Evolutionary conservation across 805 yeast genomes (phyloP).

Genomic region (Schizosaccharomyces octosporus): DNA sequence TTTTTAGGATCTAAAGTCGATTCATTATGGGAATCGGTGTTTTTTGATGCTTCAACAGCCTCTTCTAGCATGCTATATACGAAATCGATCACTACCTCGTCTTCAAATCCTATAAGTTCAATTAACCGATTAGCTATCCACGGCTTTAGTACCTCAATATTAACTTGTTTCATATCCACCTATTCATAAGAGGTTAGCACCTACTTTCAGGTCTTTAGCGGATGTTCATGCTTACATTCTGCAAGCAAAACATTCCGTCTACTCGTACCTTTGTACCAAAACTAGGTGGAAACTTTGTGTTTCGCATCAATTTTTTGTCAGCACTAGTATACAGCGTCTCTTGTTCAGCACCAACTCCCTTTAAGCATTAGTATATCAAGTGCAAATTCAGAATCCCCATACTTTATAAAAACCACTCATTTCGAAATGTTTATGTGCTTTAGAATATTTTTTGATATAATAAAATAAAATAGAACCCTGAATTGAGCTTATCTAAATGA

Average conservation of each 20-base stretch:
- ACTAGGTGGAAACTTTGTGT: background rate
- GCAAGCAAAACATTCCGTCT: background rate
- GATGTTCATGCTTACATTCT: background rate
- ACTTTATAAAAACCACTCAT: background rate
- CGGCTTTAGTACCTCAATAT: conserved; percentile 2
- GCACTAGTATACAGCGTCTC: background rate
- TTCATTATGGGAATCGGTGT: background rate
- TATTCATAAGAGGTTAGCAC: background rate
- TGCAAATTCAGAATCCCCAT: background rate
- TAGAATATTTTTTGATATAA: background rate
- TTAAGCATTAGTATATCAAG: background rate
- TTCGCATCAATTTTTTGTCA: conserved; percentile 1
- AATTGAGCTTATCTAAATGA: too few relatives aligned
- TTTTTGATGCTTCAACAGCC: background rate
- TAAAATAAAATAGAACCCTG: background rate
- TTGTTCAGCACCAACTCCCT: background rate
- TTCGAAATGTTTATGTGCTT: background rate
- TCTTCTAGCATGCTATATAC: conserved; percentile 1
- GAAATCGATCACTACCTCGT: conserved; percentile 2
- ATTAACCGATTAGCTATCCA: conserved; percentile 1
- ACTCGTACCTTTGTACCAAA: background rate
- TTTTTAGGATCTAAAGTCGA: background rate
- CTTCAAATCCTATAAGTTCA: conserved; percentile 2
- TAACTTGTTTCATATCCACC: conserved; percentile 1
- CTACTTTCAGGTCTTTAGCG: background rate